Percentiles rank a stretch among this genome's conserved stretches.
Evolutionary conservation across 176 grass and related monocot species (phyloP).

Genomic region (Poa annua): DNA sequence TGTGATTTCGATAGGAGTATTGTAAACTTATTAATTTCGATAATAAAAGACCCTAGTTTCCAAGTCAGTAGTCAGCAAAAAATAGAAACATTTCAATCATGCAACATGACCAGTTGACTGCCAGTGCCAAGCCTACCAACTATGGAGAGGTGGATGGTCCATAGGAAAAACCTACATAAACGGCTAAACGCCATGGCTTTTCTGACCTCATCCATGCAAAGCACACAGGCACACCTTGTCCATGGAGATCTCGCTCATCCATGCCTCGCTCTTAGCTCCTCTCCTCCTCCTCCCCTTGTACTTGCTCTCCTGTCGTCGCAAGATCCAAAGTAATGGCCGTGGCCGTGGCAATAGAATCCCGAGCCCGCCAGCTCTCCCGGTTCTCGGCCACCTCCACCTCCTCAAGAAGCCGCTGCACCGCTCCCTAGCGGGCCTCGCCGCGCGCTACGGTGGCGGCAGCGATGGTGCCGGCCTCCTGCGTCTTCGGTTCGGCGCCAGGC

Average conservation of each 20-base stretch:
- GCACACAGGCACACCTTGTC: neutral
- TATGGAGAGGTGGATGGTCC: too few species aligned
- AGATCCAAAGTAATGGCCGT: neutral
- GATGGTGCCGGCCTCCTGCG: slow-evolving; percentile 43
- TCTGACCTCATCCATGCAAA: neutral
- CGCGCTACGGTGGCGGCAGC: slow-evolving; percentile 32
- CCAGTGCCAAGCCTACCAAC: neutral
- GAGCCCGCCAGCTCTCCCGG: slow-evolving; percentile 46
- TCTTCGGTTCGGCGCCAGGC: slow-evolving; percentile 61
- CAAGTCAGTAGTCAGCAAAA: slow-evolving; percentile 12
- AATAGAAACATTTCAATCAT: neutral
- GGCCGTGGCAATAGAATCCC: slow-evolving; percentile 30
- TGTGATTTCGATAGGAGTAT: too few species aligned
- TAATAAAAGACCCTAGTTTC: neutral
- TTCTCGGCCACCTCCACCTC: slow-evolving; percentile 84
- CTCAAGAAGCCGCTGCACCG: slow-evolving; percentile 70
- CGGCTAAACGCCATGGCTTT: neutral
- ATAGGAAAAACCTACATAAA: slow-evolving; percentile 20
- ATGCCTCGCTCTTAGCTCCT: slow-evolving; percentile 9
- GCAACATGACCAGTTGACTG: neutral
- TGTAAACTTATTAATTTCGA: neutral
- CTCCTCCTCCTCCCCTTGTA: neutral
- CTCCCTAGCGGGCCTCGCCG: slow-evolving; percentile 46
- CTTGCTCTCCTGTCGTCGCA: neutral
- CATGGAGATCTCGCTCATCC: slow-evolving; percentile 38